Percentiles rank a stretch among this genome's conserved stretches.
Evolutionary conservation across 352 stramenopile genomes (phyloP).

Genomic region (Sclerospora graminicola): DNA sequence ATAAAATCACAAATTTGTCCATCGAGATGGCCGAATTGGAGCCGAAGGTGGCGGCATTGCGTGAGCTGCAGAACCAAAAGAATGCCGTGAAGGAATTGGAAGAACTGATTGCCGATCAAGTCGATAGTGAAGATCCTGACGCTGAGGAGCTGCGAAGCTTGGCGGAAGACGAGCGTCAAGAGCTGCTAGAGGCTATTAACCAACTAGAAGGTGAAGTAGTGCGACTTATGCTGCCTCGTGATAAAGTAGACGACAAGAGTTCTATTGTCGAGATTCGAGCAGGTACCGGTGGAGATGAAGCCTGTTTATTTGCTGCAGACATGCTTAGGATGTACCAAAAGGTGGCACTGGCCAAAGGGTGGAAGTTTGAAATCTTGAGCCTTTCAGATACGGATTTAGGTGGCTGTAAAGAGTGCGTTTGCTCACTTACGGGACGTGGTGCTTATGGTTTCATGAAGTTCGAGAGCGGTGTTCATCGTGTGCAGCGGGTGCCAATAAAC

Average conservation of each 20-base stretch:
- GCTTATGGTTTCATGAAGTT: constrained; percentile 98
- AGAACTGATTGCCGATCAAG: constrained; percentile 64
- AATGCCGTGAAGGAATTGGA: constrained; percentile 86
- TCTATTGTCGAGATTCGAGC: constrained; percentile 96
- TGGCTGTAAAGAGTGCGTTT: constrained; percentile 78
- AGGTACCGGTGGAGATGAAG: constrained; percentile 94
- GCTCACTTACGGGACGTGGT: constrained; percentile 48
- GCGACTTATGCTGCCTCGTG: constrained; percentile 65
- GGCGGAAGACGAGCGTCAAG: constrained; percentile 62
- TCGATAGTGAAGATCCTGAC: constrained; percentile 35
- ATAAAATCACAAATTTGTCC: constrained; percentile 68
- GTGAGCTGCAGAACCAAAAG: constrained; percentile 83
- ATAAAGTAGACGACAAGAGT: constrained; percentile 91
- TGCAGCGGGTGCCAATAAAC: constrained; percentile 96
- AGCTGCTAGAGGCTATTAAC: constrained; percentile 40
- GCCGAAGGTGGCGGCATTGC: constrained; percentile 53
- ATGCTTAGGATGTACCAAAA: constrained; percentile 92
- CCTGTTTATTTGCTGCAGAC: constrained; percentile 92
- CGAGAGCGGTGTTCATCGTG: constrained; percentile 95
- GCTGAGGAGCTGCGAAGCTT: constrained; percentile 58
- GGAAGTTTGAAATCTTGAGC: constrained; percentile 88
- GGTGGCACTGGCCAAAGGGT: constrained; percentile 71
- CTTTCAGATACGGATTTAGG: constrained; percentile 77
- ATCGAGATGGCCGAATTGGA: constrained; percentile 80
- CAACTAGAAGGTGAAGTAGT: constrained; percentile 54